Percentiles rank a stretch among this genome's conserved stretches.
Evolutionary conservation across 306 rosid genomes (phyloP).

Genomic region (Fragaria vesca): DNA sequence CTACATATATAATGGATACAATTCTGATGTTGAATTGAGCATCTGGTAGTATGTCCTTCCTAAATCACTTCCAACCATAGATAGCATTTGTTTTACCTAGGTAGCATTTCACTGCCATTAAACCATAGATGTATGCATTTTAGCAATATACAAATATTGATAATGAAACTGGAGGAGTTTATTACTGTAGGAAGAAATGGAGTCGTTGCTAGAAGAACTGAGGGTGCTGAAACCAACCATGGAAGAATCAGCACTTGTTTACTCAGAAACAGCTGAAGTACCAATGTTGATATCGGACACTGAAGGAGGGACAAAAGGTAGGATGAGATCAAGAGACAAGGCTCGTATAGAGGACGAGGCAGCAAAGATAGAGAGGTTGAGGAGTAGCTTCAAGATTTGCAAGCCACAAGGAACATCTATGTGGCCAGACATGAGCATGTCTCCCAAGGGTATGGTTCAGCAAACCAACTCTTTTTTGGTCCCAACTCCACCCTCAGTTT

Average conservation of each 20-base stretch:
- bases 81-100: background rate
- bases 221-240: slow-evolving; percentile 34
- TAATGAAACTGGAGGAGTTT: slow-evolving; percentile 8
- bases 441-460: slow-evolving; percentile 36
- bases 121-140: background rate
- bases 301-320: slow-evolving; percentile 29
- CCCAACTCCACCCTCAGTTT: slow-evolving; percentile 65
- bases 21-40: background rate
- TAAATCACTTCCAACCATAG: background rate
- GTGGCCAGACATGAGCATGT: slow-evolving; percentile 59
- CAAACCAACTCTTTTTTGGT: slow-evolving; percentile 36
- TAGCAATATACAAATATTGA: background rate
- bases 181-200: slow-evolving; percentile 54
- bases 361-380: slow-evolving; percentile 58
- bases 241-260: slow-evolving; percentile 28
- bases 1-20: background rate
- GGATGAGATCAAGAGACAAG: slow-evolving; percentile 27
- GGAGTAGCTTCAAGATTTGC: slow-evolving; percentile 84
- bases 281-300: slow-evolving; percentile 29
- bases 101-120: background rate
- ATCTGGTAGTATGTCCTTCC: background rate
- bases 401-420: slow-evolving; percentile 63
- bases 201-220: slow-evolving; percentile 53
- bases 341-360: slow-evolving; percentile 46
- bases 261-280: slow-evolving; percentile 40